Percentiles rank a stretch among this genome's conserved stretches.
Conservation (phyloP, 306 rosid genomes). For the Biancaea sappan region DNA sequence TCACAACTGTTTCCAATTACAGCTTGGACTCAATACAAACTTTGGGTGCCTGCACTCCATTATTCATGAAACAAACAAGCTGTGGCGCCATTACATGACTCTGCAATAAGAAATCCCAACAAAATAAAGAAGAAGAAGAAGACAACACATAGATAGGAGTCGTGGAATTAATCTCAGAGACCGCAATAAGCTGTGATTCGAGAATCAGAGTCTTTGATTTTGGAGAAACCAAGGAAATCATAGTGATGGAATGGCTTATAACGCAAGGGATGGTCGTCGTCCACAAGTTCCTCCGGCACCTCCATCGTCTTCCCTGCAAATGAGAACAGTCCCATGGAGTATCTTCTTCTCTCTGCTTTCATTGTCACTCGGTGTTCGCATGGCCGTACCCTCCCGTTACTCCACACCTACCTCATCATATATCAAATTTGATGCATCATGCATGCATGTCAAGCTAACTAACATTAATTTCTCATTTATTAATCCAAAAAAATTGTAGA, state of each 20-base stretch:
- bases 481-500: too few species aligned
- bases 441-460: too few species aligned
- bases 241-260: slow-evolving; percentile 42
- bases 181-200: slow-evolving; percentile 39
- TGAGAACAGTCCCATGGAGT: slow-evolving; percentile 44
- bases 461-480: background rate
- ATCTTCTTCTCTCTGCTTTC: slow-evolving; percentile 35
- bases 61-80: background rate
- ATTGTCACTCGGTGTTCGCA: slow-evolving; percentile 42
- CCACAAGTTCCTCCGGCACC: slow-evolving; percentile 32
- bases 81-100: too few species aligned
- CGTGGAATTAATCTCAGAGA: too few species aligned
- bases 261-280: slow-evolving; percentile 35
- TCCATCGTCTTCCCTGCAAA: background rate
- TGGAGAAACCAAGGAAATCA: slow-evolving; percentile 31
- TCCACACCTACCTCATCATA: slow-evolving; percentile 40
- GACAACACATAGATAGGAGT: too few species aligned
- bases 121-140: too few species aligned
- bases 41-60: background rate
- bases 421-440: background rate
- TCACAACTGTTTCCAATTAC: too few species aligned
- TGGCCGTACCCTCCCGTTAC: slow-evolving; percentile 35
- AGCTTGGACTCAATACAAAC: too few species aligned
- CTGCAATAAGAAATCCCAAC: too few species aligned
- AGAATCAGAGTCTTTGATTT: background rate